phyloP scores from a whole-genome alignment of 23 red algal species.

The Gracilaria gracilis region DNA sequence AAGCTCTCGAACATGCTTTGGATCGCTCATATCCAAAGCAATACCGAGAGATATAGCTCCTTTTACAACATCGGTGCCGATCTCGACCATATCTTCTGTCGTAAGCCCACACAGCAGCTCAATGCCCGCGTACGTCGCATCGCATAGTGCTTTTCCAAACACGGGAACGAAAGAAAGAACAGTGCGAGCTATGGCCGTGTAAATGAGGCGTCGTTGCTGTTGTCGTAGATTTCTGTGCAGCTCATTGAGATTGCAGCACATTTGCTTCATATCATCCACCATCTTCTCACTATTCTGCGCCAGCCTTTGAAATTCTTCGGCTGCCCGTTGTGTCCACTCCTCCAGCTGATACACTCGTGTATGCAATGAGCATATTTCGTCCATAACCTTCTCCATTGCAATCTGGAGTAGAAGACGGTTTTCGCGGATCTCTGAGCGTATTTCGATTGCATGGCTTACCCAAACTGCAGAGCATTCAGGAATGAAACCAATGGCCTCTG shows the following conservation, averaged over 20 bases:
- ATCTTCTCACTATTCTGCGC: slow-evolving; percentile 8
- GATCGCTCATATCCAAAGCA: slow-evolving; percentile 14
- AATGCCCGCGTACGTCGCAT: background rate
- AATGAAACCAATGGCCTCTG: background rate
- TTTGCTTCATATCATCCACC: background rate
- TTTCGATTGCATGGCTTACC: background rate
- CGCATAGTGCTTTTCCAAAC: slow-evolving; percentile 3
- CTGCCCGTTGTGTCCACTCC: background rate
- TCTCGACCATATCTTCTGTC: background rate
- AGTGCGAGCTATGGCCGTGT: slow-evolving; percentile 10
- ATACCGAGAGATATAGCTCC: background rate
- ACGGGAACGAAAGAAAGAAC: background rate
- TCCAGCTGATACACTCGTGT: background rate
- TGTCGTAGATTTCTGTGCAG: slow-evolving; percentile 7
- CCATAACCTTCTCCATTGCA: slow-evolving; percentile 10
- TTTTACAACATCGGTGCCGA: slow-evolving; percentile 1
- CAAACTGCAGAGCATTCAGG: slow-evolving; percentile 3
- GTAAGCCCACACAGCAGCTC: slow-evolving; percentile 1
- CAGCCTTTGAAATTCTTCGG: background rate
- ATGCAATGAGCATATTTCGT: background rate
- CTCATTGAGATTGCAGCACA: background rate
- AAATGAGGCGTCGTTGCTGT: slow-evolving; percentile 1
- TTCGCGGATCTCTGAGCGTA: slow-evolving; percentile 4
- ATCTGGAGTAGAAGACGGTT: background rate
- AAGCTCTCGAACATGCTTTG: background rate